Base-by-base conservation (phyloP, 2,329 filamentous ascomycete genomes). In the Epicoccum sorghinum region DNA sequence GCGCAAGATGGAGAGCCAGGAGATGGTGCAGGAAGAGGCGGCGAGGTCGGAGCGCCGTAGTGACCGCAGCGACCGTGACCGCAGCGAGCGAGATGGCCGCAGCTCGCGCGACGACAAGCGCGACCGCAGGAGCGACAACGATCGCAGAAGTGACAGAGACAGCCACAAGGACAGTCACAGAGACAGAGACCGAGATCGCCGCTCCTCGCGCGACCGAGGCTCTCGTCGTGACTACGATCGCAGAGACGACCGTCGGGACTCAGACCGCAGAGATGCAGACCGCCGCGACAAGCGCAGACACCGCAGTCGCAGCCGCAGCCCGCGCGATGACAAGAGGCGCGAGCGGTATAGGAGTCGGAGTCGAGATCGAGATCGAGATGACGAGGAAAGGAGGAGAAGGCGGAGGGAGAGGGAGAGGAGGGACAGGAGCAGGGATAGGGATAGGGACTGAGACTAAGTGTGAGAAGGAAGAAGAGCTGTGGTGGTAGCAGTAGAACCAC, bases 1-100 rank as follows among this genome's bases (percentile, higher is more conserved):
- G 61, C 73, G 72, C 52, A 73, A 79, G 59, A 72, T 82, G 42
- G 81, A 83, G 64, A 75, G 79, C 37, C 74, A 80, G 52, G 80
- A 80, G 46, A 68, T 77, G 41, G 70, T 78, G 40, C 64, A 70
- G 14, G 77, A 76, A 36, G 73, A 78, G 56, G 35, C 25, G 27
- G 25, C 4, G 18, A 18, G 18, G 18, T 18, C 18, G 37, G 14
- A 18, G 9, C 7, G 73, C 38, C 49, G 4, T 4, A 55, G 51
- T 8, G 58, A 51, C 47, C 32, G 45, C 14, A 55, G 45, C 50
- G 60, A 48, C 42, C 49, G 63, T 42, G 52, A 59, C 6, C 47
- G 62, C 3, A 57, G 64, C 9, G 59, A 61, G n/a, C 48, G 56
- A 7, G 59, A 60, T 33, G 58, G 57, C 7, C 13, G 10, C 13